phyloP scores from a whole-genome alignment of 345 rosid genomes.

The Eucalyptus tenuipes region DNA sequence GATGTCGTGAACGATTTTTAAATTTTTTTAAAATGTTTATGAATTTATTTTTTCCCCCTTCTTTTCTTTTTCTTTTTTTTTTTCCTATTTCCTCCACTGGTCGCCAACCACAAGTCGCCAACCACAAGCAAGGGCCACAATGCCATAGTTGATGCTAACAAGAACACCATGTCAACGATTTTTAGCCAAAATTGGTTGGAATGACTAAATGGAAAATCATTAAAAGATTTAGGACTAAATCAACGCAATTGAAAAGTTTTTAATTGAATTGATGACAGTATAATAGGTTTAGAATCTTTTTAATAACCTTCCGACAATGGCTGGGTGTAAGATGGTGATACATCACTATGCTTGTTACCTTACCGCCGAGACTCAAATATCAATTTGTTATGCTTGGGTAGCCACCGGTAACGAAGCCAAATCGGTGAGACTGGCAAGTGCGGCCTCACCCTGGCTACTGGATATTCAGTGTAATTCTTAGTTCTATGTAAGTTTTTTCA shows the following conservation, averaged over 20 bases:
- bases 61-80: accelerated
- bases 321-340: not conserved
- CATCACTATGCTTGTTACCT: not conserved
- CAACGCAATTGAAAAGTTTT: not conserved
- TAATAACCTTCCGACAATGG: not conserved
- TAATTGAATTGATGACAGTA: not conserved
- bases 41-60: not conserved
- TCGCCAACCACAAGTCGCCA: not conserved
- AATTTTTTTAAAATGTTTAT: accelerated
- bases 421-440: not conserved
- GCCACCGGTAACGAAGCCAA: not conserved
- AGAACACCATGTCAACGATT: accelerated
- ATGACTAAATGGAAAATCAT: not conserved
- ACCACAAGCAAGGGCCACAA: not conserved
- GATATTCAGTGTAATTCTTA: not conserved
- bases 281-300: not conserved
- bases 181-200: accelerated
- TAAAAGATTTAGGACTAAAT: not conserved
- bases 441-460: not conserved
- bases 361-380: not conserved
- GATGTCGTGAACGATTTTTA: not conserved
- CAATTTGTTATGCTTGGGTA: not conserved
- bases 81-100: not conserved
- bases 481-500: not conserved
- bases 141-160: not conserved